These are phyloP conservation scores for Lipomyces sp. DNA, from an alignment of 805 yeast genomes.

Conservation along the genomic window DNA sequence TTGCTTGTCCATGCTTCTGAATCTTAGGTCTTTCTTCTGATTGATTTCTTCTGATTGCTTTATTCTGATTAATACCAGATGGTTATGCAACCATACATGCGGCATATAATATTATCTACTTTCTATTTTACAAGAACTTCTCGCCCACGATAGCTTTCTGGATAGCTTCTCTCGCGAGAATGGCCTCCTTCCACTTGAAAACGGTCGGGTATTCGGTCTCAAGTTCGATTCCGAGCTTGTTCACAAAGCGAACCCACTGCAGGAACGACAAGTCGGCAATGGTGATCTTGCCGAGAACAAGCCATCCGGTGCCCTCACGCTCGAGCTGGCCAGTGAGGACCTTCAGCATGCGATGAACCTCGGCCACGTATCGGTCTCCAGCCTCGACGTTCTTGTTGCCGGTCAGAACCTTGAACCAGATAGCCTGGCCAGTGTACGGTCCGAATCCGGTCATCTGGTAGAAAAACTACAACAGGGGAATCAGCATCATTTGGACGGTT, in stretches of 20 bases:
- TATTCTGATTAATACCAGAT: no score
- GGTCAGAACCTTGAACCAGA: conserved; percentile 82
- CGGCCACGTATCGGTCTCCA: conserved; percentile 79
- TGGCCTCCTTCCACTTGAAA: conserved; percentile 84
- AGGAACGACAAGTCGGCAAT: conserved; percentile 86
- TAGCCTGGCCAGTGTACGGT: conserved; percentile 66
- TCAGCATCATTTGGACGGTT: neutral
- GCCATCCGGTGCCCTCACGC: conserved; percentile 87
- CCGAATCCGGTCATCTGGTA: conserved; percentile 29
- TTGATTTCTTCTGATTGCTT: no score
- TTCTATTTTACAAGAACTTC: no score
- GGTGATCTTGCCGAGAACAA: conserved; percentile 71
- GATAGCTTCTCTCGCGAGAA: conserved; percentile 90
- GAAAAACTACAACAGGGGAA: conserved; percentile 10
- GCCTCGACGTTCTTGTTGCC: conserved; percentile 76
- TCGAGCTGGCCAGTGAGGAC: conserved; percentile 83
- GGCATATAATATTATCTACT: no score
- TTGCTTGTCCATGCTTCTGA: no score
- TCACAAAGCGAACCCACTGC: conserved; percentile 89
- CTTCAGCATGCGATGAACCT: conserved; percentile 83
- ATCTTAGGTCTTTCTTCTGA: no score
- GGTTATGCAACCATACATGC: no score
- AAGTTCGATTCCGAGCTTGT: conserved; percentile 76
- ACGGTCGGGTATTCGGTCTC: conserved; percentile 80
- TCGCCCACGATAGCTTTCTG: conserved; percentile 27